Percentiles rank a stretch among this genome's conserved stretches.
Evolutionary conservation across 169 alveolate genomes (phyloP).

Genomic region (Eimeria sp.): DNA sequence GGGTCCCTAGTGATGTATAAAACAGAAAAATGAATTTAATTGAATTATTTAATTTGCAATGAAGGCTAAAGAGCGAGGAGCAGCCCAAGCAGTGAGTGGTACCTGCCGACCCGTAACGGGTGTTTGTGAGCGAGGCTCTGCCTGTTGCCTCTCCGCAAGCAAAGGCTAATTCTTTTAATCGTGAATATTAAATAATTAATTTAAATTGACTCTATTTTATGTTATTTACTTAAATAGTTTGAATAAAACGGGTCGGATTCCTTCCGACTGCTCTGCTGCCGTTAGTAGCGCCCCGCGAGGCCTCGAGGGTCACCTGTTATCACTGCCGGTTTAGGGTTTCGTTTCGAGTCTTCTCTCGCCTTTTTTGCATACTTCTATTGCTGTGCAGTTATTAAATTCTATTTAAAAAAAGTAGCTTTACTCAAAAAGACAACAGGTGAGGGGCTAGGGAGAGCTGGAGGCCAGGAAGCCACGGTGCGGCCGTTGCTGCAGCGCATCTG

Average conservation of each 20-base stretch:
- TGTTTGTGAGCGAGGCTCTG: too few relatives aligned
- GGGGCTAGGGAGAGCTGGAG: neutral
- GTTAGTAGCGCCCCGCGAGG: neutral
- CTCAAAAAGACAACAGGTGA: neutral
- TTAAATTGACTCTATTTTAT: neutral
- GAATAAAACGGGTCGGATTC: neutral
- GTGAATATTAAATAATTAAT: too few relatives aligned
- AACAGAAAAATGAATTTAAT: too few relatives aligned
- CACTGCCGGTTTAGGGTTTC: neutral
- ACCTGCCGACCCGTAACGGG: too few relatives aligned
- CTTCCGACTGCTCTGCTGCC: neutral
- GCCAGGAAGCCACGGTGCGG: slow-evolving; percentile 51
- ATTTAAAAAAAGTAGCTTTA: neutral
- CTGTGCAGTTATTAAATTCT: neutral
- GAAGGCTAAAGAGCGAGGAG: too few relatives aligned
- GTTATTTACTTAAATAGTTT: neutral
- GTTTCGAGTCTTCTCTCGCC: neutral
- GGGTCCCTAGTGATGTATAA: too few relatives aligned
- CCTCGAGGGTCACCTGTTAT: slow-evolving; percentile 23
- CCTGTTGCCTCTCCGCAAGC: too few relatives aligned
- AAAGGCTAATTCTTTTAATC: too few relatives aligned
- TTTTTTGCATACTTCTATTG: neutral
- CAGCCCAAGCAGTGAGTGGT: too few relatives aligned
- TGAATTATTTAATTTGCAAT: too few relatives aligned
- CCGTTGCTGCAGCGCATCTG: slow-evolving; percentile 38